These are phyloP conservation scores for Cordyceps cicadae DNA, from an alignment of 2,329 filamentous ascomycete genomes.

Conservation along the genomic window DNA sequence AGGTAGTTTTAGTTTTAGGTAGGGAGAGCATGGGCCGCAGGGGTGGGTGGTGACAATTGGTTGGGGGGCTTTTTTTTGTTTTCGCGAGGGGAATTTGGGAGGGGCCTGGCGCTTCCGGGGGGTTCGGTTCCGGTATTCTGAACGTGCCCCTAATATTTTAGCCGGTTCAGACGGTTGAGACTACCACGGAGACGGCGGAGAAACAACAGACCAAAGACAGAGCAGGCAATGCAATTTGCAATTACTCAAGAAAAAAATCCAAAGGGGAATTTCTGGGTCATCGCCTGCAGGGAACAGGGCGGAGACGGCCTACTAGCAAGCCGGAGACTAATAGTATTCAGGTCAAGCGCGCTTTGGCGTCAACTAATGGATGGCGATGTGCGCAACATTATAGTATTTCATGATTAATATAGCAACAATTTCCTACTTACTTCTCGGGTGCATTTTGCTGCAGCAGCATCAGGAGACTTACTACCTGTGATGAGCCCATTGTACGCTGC, in stretches of 20 bases:
- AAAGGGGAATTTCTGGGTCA: neutral
- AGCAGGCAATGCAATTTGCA: neutral
- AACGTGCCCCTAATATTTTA: too few species aligned
- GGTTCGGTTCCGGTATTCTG: neutral
- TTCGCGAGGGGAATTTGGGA: neutral
- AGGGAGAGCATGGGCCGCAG: neutral
- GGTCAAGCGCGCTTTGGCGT: neutral
- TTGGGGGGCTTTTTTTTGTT: neutral
- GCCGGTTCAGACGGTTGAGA: too few species aligned
- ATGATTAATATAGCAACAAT: neutral
- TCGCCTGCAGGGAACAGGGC: neutral
- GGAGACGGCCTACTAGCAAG: neutral
- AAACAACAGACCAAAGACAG: neutral
- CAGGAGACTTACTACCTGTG: neutral
- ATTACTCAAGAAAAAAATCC: neutral
- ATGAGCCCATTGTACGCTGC: neutral
- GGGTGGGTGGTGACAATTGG: neutral
- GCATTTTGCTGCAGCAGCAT: neutral
- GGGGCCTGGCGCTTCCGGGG: neutral
- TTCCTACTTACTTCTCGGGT: neutral
- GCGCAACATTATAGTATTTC: neutral
- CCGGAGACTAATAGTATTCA: conserved; percentile 1
- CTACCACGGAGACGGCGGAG: neutral
- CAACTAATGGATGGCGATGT: neutral
- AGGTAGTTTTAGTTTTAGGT: neutral